Percentiles rank a stretch among this genome's conserved stretches.
Evolutionary conservation across 768 basidiomycete species (phyloP).

Genomic region (Crucibulum laeve): DNA sequence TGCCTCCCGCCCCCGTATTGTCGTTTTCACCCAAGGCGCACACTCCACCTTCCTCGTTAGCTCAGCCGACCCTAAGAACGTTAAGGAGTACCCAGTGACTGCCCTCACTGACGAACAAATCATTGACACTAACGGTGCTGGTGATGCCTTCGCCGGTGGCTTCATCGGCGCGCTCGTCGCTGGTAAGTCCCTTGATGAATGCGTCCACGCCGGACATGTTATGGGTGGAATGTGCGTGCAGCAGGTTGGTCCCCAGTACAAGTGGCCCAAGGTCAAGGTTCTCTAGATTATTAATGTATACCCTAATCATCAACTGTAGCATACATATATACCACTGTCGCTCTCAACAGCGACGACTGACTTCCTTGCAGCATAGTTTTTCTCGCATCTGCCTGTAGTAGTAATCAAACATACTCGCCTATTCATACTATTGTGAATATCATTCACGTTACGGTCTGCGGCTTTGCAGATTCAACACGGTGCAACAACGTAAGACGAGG

Average conservation of each 20-base stretch:
- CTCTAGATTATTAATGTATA: constrained; percentile 20
- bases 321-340: constrained; percentile 11
- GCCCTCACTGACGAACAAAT: constrained; percentile 60
- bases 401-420: constrained; percentile 5
- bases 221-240: constrained; percentile 83
- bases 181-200: constrained; percentile 75
- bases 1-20: constrained; percentile 68
- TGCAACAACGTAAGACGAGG: too few species aligned
- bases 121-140: constrained; percentile 97
- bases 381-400: constrained; percentile 15
- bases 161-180: constrained; percentile 83
- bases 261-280: constrained; percentile 46
- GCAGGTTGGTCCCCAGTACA: constrained; percentile 53
- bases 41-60: constrained; percentile 74
- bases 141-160: constrained; percentile 95
- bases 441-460: too few species aligned
- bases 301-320: neutral
- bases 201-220: constrained; percentile 82
- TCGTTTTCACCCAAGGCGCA: constrained; percentile 90
- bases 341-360: constrained; percentile 21
- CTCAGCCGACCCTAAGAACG: constrained; percentile 46
- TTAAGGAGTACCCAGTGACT: constrained; percentile 55
- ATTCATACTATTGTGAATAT: constrained; percentile 4
- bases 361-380: constrained; percentile 4
- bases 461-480: too few species aligned